These are phyloP conservation scores for Colletotrichum cordylinicola DNA, from an alignment of 2,329 filamentous ascomycete species.

Conservation along the genomic window DNA sequence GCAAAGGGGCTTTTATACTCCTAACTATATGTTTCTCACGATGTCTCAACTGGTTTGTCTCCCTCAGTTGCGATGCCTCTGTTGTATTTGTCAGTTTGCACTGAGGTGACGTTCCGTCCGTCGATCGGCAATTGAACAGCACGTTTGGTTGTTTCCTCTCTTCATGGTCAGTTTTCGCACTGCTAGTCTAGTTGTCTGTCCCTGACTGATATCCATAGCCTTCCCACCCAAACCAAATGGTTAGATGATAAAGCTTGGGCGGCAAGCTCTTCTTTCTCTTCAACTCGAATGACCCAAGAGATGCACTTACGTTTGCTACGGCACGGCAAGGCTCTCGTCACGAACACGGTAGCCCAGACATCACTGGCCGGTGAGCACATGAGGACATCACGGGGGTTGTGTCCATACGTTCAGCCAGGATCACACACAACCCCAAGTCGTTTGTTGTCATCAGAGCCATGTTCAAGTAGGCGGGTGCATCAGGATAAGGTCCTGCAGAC, in stretches of 20 bases:
- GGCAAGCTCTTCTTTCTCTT: background rate
- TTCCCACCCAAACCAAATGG: background rate
- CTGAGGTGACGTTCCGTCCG: background rate
- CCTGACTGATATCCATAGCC: background rate
- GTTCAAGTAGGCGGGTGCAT: no score
- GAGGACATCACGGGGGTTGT: background rate
- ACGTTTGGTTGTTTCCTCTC: background rate
- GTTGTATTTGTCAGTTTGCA: background rate
- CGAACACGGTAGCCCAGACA: background rate
- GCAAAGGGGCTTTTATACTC: rapidly evolving
- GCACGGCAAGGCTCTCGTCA: background rate
- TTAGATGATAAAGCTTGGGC: rapidly evolving
- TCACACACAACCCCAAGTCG: background rate
- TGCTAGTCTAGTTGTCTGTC: background rate
- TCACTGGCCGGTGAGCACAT: background rate
- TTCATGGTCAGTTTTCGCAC: rapidly evolving
- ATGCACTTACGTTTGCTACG: background rate
- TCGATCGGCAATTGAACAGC: background rate
- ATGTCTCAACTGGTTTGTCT: background rate
- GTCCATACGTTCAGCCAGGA: background rate
- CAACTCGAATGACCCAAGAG: background rate
- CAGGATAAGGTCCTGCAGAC: background rate
- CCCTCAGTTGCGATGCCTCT: background rate
- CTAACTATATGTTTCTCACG: rapidly evolving
- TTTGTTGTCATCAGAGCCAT: background rate